A percentile compares a stretch with the other conserved stretches of the same genome.
phyloP scores from a whole-genome alignment of 73 alveolate species.

The Urostyla sp. region DNA sequence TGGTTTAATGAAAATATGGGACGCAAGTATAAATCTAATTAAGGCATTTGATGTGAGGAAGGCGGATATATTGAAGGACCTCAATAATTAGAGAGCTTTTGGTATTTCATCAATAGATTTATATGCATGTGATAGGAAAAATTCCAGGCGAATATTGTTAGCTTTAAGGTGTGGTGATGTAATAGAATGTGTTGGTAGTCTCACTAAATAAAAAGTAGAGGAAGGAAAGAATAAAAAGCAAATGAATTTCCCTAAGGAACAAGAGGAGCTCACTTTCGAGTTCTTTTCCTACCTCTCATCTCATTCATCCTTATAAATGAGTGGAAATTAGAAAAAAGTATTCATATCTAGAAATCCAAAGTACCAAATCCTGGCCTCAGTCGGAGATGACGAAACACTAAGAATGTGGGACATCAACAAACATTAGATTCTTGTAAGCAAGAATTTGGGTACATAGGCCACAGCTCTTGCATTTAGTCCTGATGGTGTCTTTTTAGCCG shows the following conservation, averaged over 20 bases:
- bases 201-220: constrained; percentile 25
- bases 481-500: constrained; percentile 92
- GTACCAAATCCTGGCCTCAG: constrained; percentile 81
- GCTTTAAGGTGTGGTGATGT: constrained; percentile 76
- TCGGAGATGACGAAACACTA: constrained; percentile 92
- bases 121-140: constrained; percentile 65
- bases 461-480: constrained; percentile 90
- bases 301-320: constrained; percentile 59
- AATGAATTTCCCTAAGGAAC: not conserved
- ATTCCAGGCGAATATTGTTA: constrained; percentile 58
- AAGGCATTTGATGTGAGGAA: constrained; percentile 57
- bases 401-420: constrained; percentile 89
- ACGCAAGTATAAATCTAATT: constrained; percentile 64
- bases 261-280: constrained; percentile 2
- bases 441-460: constrained; percentile 88
- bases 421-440: constrained; percentile 76
- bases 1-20: constrained; percentile 94
- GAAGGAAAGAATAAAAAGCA: constrained; percentile 2
- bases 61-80: constrained; percentile 52
- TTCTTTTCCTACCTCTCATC: constrained; percentile 39
- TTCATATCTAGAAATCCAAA: constrained; percentile 75
- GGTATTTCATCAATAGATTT: constrained; percentile 67
- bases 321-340: constrained; percentile 68
- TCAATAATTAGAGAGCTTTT: constrained; percentile 62
- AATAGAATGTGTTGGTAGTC: constrained; percentile 50